A percentile compares a stretch with the other conserved stretches of the same genome.
These are phyloP conservation scores for Colletotrichum endophyticum DNA, from an alignment of 2,329 filamentous ascomycete species.

Conservation along the genomic window DNA sequence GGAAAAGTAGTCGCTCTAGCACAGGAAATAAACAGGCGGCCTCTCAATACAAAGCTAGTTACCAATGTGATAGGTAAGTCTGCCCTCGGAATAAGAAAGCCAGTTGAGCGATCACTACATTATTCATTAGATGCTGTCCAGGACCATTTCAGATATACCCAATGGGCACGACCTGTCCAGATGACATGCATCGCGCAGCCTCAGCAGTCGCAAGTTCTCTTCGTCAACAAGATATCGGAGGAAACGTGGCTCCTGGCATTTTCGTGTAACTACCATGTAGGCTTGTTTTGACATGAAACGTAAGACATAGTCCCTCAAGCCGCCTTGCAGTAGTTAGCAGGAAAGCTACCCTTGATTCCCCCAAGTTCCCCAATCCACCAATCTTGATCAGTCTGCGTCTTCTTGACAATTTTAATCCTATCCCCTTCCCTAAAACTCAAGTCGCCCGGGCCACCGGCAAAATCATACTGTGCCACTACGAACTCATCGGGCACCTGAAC, in stretches of 20 bases:
- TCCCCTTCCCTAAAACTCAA: conserved; percentile 79
- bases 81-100: neutral
- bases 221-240: neutral
- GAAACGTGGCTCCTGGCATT: neutral
- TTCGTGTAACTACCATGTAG: neutral
- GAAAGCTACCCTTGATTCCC: conserved; percentile 74
- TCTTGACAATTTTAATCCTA: conserved; percentile 76
- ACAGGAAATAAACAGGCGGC: too few relatives aligned
- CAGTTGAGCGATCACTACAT: neutral
- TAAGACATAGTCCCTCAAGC: conserved; percentile 21
- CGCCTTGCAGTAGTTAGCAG: conserved; percentile 78
- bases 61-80: neutral
- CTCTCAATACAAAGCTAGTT: neutral
- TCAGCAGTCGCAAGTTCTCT: neutral
- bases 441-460: conserved; percentile 75
- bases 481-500: conserved; percentile 55
- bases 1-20: too few relatives aligned
- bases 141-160: neutral
- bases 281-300: neutral
- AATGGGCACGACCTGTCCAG: neutral
- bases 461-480: conserved; percentile 78
- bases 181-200: neutral
- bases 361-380: conserved; percentile 86
- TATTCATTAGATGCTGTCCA: neutral
- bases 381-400: conserved; percentile 80